phyloP scores from a whole-genome alignment of 2,329 filamentous ascomycete genomes.

The Byssothecium circinans region DNA sequence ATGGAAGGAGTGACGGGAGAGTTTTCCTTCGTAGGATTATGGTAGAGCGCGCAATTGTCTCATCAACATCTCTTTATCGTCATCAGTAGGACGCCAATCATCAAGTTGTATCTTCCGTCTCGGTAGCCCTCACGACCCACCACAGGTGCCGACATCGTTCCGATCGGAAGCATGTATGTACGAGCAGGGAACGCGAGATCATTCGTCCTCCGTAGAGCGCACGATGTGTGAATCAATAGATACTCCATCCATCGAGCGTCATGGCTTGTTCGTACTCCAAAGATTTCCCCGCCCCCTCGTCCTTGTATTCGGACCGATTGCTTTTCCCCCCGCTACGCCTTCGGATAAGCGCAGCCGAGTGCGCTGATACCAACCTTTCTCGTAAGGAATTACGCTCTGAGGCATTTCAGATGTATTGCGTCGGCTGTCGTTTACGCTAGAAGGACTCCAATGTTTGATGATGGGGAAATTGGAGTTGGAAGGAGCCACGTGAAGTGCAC shows the following conservation, averaged over 20 bases:
- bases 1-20: background rate
- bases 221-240: too few relatives aligned
- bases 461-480: background rate
- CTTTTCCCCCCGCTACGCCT: background rate
- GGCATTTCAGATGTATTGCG: background rate
- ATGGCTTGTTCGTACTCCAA: too few relatives aligned
- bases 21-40: background rate
- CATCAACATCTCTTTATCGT: background rate
- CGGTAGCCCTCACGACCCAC: background rate
- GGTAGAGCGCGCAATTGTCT: background rate
- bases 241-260: too few relatives aligned
- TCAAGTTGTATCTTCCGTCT: background rate
- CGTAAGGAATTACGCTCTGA: background rate
- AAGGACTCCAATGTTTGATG: background rate
- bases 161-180: conserved; percentile 2
- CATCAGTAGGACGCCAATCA: background rate
- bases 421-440: conserved; percentile 15
- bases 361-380: background rate
- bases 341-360: background rate
- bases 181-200: too few relatives aligned
- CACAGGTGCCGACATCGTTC: background rate
- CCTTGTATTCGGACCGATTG: background rate
- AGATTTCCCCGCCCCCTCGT: background rate
- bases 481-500: too few relatives aligned
- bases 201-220: too few relatives aligned